Percentiles rank a stretch among this genome's conserved stretches.
Conservation (phyloP, 768 basidiomycete genomes). For the Trametes sanguinea region DNA sequence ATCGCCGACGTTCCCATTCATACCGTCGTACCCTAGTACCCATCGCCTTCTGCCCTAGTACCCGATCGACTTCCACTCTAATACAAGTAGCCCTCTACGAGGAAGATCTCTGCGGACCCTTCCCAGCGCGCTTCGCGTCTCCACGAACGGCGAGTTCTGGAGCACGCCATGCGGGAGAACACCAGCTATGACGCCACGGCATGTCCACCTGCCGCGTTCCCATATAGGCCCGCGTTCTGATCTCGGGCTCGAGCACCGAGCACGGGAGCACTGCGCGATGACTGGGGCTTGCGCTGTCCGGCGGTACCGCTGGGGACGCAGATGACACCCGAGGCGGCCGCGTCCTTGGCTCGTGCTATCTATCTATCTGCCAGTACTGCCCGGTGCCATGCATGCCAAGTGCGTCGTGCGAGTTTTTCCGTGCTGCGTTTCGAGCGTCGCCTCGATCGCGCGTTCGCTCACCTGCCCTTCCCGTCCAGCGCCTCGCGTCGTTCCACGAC, state of each 20-base stretch:
- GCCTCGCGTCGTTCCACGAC: neutral
- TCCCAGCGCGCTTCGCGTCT: neutral
- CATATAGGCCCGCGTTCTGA: constrained; percentile 1
- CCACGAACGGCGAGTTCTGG: neutral
- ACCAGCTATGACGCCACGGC: constrained; percentile 11
- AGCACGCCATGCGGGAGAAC: constrained; percentile 11
- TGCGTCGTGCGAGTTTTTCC: neutral
- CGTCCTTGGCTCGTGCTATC: neutral
- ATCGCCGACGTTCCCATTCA: constrained; percentile 2
- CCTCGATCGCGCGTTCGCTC: neutral
- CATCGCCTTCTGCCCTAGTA: neutral
- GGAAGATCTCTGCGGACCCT: neutral
- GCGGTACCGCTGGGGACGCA: neutral
- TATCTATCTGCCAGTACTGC: neutral
- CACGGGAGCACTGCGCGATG: neutral
- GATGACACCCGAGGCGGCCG: neutral
- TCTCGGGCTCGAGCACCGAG: neutral
- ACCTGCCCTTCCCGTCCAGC: neutral
- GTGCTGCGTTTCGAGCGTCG: neutral
- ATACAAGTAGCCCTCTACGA: too few relatives aligned
- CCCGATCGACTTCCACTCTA: neutral
- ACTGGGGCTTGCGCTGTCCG: neutral
- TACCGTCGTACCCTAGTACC: neutral
- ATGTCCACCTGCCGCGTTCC: neutral
- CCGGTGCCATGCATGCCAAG: neutral